Percentiles rank a stretch among this genome's conserved stretches.
phyloP scores from a whole-genome alignment of 768 basidiomycete genomes.

The Tricholoma saponaceum region DNA sequence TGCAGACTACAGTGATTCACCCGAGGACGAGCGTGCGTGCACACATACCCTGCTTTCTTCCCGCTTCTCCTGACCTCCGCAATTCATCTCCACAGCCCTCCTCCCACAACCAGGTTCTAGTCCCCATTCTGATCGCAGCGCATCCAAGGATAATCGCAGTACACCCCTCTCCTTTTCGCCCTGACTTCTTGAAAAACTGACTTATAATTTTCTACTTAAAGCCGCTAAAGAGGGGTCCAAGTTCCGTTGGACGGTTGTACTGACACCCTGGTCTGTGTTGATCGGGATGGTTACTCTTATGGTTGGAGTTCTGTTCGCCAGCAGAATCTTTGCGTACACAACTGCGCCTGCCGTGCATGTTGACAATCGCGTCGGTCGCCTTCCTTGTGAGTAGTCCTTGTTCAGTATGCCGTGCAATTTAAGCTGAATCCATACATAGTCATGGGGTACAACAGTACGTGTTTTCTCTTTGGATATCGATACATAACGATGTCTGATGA shows the following conservation, averaged over 20 bases:
- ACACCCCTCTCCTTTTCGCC: not conserved
- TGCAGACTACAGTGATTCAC: conserved; percentile 3
- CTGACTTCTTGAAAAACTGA: not conserved
- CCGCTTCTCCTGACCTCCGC: not conserved
- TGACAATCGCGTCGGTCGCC: conserved; percentile 31
- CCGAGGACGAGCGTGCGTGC: conserved; percentile 1
- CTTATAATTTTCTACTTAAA: not conserved
- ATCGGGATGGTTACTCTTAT: not conserved
- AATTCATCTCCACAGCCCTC: conserved; percentile 1
- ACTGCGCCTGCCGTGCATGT: conserved; percentile 8
- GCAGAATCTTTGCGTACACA: not conserved
- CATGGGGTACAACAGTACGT: conserved; percentile 63
- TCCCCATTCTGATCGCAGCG: not conserved
- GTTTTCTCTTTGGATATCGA: not conserved
- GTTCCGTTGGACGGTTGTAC: not conserved
- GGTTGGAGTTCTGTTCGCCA: not conserved
- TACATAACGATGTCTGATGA: not conserved
- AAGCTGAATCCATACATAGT: conserved; percentile 25
- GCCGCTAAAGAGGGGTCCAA: not conserved
- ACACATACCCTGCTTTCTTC: not conserved
- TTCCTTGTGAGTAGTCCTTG: conserved; percentile 27
- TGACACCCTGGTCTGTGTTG: conserved; percentile 4
- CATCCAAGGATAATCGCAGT: not conserved
- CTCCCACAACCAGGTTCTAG: conserved; percentile 4
- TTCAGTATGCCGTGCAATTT: not conserved